A percentile compares a stretch with the other conserved stretches of the same genome.
Conservation (phyloP, 352 stramenopile genomes). For the Sclerospora graminicola region DNA sequence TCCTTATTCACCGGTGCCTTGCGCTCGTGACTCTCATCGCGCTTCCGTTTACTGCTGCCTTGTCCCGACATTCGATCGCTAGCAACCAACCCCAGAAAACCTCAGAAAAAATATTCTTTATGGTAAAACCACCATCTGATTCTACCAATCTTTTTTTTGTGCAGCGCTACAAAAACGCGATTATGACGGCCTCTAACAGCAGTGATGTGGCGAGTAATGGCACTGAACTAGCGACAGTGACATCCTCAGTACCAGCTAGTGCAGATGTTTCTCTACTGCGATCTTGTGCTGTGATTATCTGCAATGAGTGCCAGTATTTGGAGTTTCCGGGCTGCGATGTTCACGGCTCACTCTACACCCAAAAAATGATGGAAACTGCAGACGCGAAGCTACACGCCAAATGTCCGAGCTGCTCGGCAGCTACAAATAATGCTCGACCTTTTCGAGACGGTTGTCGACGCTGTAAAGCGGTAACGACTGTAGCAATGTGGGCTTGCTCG, state of each 20-base stretch:
- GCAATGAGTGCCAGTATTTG: constrained; percentile 71
- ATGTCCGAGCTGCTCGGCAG: constrained; percentile 68
- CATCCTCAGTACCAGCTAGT: background rate
- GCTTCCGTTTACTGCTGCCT: constrained; percentile 49
- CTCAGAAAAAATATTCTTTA: no score
- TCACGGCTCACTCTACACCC: constrained; percentile 73
- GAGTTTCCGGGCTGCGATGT: constrained; percentile 85
- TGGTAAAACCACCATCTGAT: no score
- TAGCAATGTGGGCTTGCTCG: constrained; percentile 68
- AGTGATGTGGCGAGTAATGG: constrained; percentile 10
- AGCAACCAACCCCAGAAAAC: no score
- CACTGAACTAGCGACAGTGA: background rate
- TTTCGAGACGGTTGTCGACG: constrained; percentile 79
- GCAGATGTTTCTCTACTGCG: constrained; percentile 27
- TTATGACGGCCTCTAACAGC: constrained; percentile 42
- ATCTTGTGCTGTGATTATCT: constrained; percentile 72
- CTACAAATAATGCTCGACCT: constrained; percentile 73
- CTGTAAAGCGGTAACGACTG: constrained; percentile 59
- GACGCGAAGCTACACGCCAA: constrained; percentile 47
- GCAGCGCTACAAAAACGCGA: no score
- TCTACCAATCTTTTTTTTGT: no score
- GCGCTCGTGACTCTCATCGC: constrained; percentile 39
- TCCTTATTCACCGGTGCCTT: constrained; percentile 19
- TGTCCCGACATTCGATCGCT: constrained; percentile 22
- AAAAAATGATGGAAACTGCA: constrained; percentile 25